Conservation (phyloP, 768 basidiomycete genomes). For the Lentinula detonsa region DNA sequence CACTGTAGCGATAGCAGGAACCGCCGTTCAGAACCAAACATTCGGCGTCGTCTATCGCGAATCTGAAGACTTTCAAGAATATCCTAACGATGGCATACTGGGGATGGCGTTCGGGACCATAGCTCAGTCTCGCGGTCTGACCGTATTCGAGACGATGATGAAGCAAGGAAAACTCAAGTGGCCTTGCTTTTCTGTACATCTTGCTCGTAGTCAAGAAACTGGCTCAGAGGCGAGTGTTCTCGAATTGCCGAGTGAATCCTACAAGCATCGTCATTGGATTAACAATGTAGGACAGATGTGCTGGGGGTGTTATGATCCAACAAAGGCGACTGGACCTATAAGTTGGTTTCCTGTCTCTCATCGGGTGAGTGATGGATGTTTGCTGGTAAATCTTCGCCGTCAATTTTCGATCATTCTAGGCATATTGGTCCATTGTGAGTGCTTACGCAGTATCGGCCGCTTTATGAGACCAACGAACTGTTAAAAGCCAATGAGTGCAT, state of each 20-base stretch:
- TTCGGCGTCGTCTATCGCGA: constrained; percentile 47
- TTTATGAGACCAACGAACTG: constrained; percentile 53
- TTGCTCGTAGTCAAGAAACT: constrained; percentile 31
- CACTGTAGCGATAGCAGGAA: constrained; percentile 39
- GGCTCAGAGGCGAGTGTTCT: constrained; percentile 41
- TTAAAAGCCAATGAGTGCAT: constrained; percentile 31
- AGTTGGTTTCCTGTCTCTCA: constrained; percentile 30
- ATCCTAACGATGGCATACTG: constrained; percentile 52
- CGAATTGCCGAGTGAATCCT: not conserved
- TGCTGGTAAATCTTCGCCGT: not conserved
- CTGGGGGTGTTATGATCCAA: constrained; percentile 23
- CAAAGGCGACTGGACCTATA: constrained; percentile 22
- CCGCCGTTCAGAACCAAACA: constrained; percentile 41
- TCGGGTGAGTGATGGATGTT: constrained; percentile 19
- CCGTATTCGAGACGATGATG: constrained; percentile 64
- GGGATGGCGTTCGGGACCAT: constrained; percentile 62
- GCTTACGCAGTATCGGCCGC: not conserved
- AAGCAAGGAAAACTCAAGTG: constrained; percentile 26
- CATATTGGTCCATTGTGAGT: not conserved
- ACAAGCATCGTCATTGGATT: constrained; percentile 24
- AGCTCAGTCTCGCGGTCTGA: constrained; percentile 35
- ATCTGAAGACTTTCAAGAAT: constrained; percentile 41
- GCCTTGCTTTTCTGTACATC: constrained; percentile 54
- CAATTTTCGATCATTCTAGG: not conserved
- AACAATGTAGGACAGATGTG: constrained; percentile 5